Base-by-base conservation (phyloP, 805 yeast genomes). In the Candida railenensis region DNA sequence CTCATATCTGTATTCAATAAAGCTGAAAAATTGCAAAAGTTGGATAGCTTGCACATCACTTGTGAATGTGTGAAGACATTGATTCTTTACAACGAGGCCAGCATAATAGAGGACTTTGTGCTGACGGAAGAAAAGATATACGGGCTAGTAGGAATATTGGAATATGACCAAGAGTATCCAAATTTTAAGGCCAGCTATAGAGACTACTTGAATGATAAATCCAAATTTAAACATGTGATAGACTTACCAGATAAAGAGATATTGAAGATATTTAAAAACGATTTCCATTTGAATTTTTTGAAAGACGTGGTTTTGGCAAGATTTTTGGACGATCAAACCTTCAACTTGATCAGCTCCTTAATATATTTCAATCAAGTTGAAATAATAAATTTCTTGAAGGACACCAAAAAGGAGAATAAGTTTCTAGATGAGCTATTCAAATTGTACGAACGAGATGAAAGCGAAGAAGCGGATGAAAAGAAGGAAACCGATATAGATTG, bases 101-200 rank as follows among this genome's bases (percentile, higher is more conserved):
- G 53, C 4, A 51, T 72, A 11, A 50, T 72, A 12, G 75, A 69
- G 40, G 65, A 63, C 38, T 58, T 72, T 11, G 49, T 71, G 3
- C 53, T 60, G 3, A 48, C 59, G 7, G 73, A 69, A 42, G 59
- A 58, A 8, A 67, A 63, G 34, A 58, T 69, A 8, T 40, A 62
- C 55, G 86, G 87, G 1, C 67, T 89, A 3, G 77, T 85, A 11
- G 96, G 96, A 1, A 85, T 89, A 11, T 66, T 92, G 40, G 99
- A 94, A 63, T 71, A 89, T 63, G 97, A 94, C 62, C 87, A 94
- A 0, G 96, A 88, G 47, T 89, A 78, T 56, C 96, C 97, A 1
- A 74, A 74, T 12, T 75, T 76, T 52, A 90, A 89, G 63, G 89
- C 96, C 3, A 85, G 88, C 54, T 89, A 88, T 66, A 71, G 97